Percentiles rank a stretch among this genome's conserved stretches.
These are phyloP conservation scores for Holtermanniella nyarrowii DNA, from an alignment of 768 basidiomycete species.

Conservation along the genomic window DNA sequence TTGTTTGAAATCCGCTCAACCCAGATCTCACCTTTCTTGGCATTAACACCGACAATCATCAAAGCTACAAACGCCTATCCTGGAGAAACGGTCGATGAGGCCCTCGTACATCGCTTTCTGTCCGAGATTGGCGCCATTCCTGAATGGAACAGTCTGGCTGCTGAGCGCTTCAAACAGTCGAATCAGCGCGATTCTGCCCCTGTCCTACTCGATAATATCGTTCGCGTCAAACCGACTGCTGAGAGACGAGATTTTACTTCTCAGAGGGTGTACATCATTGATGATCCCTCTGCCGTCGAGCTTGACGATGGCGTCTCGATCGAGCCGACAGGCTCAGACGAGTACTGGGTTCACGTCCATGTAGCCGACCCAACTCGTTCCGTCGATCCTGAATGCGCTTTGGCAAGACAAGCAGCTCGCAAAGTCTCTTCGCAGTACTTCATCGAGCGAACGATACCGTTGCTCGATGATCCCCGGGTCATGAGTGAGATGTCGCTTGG, in stretches of 20 bases:
- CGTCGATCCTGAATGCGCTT: conserved; percentile 58
- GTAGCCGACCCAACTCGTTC: conserved; percentile 82
- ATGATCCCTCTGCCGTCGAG: conserved; percentile 67
- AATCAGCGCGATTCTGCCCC: not conserved
- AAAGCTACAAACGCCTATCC: conserved; percentile 47
- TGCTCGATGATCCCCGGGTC: conserved; percentile 54
- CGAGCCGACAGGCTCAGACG: conserved; percentile 53
- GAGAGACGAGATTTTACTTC: conserved; percentile 79
- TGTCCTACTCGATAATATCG: not conserved
- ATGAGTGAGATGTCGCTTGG: conserved; percentile 48
- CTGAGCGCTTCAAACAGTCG: conserved; percentile 3
- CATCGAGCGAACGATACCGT: conserved; percentile 53
- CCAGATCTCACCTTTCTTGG: conserved; percentile 57
- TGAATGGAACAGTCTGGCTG: conserved; percentile 66
- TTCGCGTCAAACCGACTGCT: conserved; percentile 13
- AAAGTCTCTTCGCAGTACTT: conserved; percentile 55
- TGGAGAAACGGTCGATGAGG: conserved; percentile 23
- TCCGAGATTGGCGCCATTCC: conserved; percentile 62
- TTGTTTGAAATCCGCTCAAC: conserved; percentile 36
- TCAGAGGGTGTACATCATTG: conserved; percentile 73
- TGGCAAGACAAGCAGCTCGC: conserved; percentile 53
- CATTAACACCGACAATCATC: conserved; percentile 51
- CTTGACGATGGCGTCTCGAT: conserved; percentile 89
- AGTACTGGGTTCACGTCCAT: conserved; percentile 77
- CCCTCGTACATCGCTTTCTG: conserved; percentile 46